phyloP scores from a whole-genome alignment of 2,329 filamentous ascomycete species.

The Ophiostoma tasmaniense region DNA sequence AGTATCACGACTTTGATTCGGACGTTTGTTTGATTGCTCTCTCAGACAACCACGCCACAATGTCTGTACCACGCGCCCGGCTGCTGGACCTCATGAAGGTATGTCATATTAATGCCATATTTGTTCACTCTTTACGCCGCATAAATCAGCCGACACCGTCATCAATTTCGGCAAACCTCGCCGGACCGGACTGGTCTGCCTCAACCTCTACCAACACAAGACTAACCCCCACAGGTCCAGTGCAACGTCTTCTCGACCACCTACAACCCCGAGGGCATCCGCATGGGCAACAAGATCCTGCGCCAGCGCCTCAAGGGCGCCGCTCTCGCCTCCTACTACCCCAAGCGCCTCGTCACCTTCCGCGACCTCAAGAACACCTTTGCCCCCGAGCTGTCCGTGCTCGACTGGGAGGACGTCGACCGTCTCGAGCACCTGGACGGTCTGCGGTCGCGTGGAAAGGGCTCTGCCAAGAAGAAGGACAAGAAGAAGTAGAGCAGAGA shows the following conservation, averaged over 20 bases:
- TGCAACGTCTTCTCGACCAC: conserved; percentile 86
- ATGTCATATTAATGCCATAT: conserved; percentile 29
- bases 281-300: conserved; percentile 85
- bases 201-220: neutral
- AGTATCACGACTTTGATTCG: neutral
- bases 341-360: conserved; percentile 61
- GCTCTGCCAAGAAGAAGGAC: conserved; percentile 77
- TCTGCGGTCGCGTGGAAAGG: conserved; percentile 73
- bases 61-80: conserved; percentile 54
- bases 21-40: neutral
- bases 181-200: neutral
- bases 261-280: conserved; percentile 75
- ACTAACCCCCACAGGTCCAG: conserved; percentile 53
- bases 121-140: neutral
- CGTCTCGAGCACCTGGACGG: conserved; percentile 69
- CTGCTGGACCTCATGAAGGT: conserved; percentile 74
- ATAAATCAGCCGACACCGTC: neutral
- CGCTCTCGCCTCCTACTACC: conserved; percentile 79
- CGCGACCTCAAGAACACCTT: conserved; percentile 66
- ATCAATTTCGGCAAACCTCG: neutral
- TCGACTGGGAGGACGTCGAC: conserved; percentile 70
- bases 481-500: neutral
- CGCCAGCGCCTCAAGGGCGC: conserved; percentile 84
- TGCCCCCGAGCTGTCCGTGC: conserved; percentile 55
- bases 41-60: conserved; percentile 32